phyloP scores from a whole-genome alignment of 345 rosid species.

The Camelina neglecta region DNA sequence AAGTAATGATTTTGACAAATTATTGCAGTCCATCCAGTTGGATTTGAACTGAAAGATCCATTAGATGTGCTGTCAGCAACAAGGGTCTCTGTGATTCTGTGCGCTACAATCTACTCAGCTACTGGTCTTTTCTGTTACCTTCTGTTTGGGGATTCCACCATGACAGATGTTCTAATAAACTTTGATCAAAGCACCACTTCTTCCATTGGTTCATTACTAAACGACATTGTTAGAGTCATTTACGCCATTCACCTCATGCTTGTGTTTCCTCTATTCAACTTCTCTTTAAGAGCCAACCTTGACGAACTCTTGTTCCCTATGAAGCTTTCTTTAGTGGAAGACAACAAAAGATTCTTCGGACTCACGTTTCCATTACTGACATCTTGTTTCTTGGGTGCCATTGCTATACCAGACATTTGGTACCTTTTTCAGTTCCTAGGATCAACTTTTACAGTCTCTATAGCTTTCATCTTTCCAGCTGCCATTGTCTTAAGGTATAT shows the following conservation, averaged over 20 bases:
- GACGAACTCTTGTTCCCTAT: constrained; percentile 71
- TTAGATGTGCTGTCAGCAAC: constrained; percentile 64
- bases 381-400: constrained; percentile 59
- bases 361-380: constrained; percentile 55
- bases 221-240: constrained; percentile 68
- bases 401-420: constrained; percentile 82
- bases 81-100: constrained; percentile 61
- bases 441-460: constrained; percentile 80
- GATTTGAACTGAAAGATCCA: constrained; percentile 70
- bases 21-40: constrained; percentile 79
- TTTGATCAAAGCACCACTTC: constrained; percentile 65
- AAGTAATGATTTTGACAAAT: neutral
- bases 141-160: constrained; percentile 74
- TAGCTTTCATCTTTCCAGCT: constrained; percentile 87
- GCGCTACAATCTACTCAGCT: constrained; percentile 65
- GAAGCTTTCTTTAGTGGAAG: constrained; percentile 49
- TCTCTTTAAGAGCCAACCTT: constrained; percentile 69
- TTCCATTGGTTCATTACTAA: constrained; percentile 54
- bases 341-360: constrained; percentile 59
- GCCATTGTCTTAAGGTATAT: constrained; percentile 80
- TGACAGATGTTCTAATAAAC: constrained; percentile 80
- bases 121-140: constrained; percentile 78
- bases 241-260: constrained; percentile 82
- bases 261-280: constrained; percentile 84
- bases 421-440: constrained; percentile 83